Evolutionary conservation across 1,284 basidiomycete species (phyloP).

Genomic region (Xanthoconium separans): DNA sequence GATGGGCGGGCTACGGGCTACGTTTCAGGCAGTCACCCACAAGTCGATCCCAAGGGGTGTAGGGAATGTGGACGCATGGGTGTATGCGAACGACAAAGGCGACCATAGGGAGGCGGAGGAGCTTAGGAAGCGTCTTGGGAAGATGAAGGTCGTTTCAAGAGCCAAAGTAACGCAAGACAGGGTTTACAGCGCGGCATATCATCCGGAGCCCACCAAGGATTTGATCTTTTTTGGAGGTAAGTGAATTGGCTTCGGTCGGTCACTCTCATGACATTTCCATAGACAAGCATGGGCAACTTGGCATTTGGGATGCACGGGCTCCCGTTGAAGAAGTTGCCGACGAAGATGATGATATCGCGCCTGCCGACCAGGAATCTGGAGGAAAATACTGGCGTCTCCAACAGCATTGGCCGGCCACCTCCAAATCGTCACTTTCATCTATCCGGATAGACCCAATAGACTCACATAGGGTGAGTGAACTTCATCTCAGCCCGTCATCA

Average conservation of each 20-base stretch:
- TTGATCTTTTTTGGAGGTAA: conserved; percentile 76
- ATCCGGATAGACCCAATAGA: conserved; percentile 73
- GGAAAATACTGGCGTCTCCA: conserved; percentile 80
- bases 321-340: conserved; percentile 57
- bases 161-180: conserved; percentile 76
- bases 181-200: conserved; percentile 73
- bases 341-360: conserved; percentile 54
- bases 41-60: conserved; percentile 38
- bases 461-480: conserved; percentile 57
- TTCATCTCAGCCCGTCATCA: neutral
- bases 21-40: conserved; percentile 42
- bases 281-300: conserved; percentile 79
- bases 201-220: conserved; percentile 78
- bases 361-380: conserved; percentile 46
- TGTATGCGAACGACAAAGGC: conserved; percentile 42
- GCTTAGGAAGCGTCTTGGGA: conserved; percentile 51
- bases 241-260: conserved; percentile 2
- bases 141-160: conserved; percentile 61
- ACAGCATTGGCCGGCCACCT: conserved; percentile 75
- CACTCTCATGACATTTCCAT: conserved; percentile 2
- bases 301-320: conserved; percentile 80
- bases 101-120: conserved; percentile 49
- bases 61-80: conserved; percentile 51
- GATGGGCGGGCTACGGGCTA: conserved; percentile 41
- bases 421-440: conserved; percentile 73